Base-by-base conservation (phyloP, 345 rosid genomes). In the Geranium brycei region DNA sequence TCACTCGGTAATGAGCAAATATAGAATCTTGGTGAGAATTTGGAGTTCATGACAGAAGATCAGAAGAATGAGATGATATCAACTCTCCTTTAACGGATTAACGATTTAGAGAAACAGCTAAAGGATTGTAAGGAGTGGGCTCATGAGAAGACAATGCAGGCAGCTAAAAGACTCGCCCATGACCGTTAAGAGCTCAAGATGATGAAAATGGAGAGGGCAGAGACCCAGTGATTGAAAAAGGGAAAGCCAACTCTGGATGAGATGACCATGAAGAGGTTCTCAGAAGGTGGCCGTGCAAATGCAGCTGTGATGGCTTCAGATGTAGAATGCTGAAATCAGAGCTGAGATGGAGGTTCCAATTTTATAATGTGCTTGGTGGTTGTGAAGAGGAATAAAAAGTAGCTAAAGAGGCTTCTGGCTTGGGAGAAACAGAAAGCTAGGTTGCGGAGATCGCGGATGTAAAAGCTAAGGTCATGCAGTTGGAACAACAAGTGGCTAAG, bases 91-190 rank as follows among this genome's bases (percentile, higher is more conserved):
- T 82, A 75, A 57, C 86, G 87, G 76, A 79, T 86, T 65, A 81
- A 85, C 76, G 96, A 86, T 75, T 81, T 85, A 40, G 88, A 85
- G 75, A 86, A 70, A 75, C 91, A 87, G 76, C 79, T 86, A 61
- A 83, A 86, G 76, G 99, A 89, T 38, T 80, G 91, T 66, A 88
- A 80, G 79, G 97, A 90, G 15, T 92, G 98, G 98, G 95, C 97
- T 41, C 97, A 85, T 57, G 84, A 87, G 79, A 92, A 90, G 85
- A 97, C 97, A 19, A 81, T 87, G 87, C 99, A 92, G 82, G 99
- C 97, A 70, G 99, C 96, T 1, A 81, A 83, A 72, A 92, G 78
- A 80, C 87, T 87, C 31, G 83, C 88, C 60, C 76, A 80, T 77
- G 99, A 90, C 66, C 75, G 89, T 59, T 70, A 83, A 0, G 97